A percentile compares a stretch with the other conserved stretches of the same genome.
phyloP scores from a whole-genome alignment of 441 rosid genomes.

The Rhodomyrtus psidioides region DNA sequence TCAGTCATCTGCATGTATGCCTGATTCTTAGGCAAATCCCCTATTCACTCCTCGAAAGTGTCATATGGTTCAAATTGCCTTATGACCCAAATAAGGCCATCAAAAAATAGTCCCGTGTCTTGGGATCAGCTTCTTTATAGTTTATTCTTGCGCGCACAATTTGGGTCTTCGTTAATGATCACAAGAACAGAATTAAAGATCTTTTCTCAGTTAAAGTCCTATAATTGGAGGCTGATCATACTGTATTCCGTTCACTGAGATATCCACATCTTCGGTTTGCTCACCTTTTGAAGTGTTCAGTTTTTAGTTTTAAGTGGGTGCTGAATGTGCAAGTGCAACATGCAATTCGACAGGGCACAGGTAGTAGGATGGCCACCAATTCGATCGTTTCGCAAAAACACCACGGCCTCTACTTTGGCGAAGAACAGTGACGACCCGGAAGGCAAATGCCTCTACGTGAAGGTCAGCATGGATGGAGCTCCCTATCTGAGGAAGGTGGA shows the following conservation, averaged over 20 bases:
- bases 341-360: slow-evolving; percentile 33
- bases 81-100: neutral
- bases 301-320: neutral
- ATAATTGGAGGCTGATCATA: neutral
- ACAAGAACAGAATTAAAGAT: neutral
- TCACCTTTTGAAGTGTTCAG: neutral
- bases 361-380: slow-evolving; percentile 69
- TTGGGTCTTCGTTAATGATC: neutral
- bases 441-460: slow-evolving; percentile 40
- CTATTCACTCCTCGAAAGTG: neutral
- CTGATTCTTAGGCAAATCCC: neutral
- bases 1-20: neutral
- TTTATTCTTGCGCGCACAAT: neutral
- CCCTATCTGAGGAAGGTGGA: slow-evolving; percentile 57
- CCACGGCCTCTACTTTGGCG: slow-evolving; percentile 30
- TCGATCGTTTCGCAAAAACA: slow-evolving; percentile 47
- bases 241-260: neutral
- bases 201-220: neutral
- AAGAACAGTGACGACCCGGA: slow-evolving; percentile 35
- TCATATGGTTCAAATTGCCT: neutral
- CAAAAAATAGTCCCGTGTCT: neutral
- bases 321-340: neutral
- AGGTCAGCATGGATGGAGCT: slow-evolving; percentile 64
- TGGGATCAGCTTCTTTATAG: neutral
- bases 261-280: neutral